Base-by-base conservation (phyloP, 345 rosid genomes). In the Zanthoxylum bungeanum region DNA sequence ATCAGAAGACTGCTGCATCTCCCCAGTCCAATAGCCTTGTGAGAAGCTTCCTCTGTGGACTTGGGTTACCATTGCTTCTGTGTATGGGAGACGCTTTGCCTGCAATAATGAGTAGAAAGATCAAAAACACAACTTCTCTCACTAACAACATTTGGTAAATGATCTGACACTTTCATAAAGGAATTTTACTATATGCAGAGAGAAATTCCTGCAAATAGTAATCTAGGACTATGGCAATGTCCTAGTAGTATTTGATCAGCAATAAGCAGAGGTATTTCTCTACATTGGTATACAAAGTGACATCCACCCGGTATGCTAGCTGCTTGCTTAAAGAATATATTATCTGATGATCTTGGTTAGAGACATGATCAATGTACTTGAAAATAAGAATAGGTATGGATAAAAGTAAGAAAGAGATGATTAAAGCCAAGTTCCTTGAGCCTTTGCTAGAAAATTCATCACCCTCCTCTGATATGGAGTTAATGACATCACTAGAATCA, bases 1-100 rank as follows among this genome's bases (percentile, higher is more conserved):
- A 77, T 84, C 88, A 1, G 95, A 89, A 73, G 91, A 90, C 79
- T 89, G 86, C 71, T 89, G 94, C 94, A 89, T 89, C 75, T 87
- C 95, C 46, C 91, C 91, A 52, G 87, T 89, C 95, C 90, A 87
- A 31, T 91, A 84, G 55, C 85, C 80, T 42, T 75, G 89, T 14
- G 90, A 87, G 71, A 84, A 73, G 75, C 84, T 81, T 69, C 85
- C 91, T 69, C 85, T 76, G 50, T 65, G 78, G 51, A 63, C 68
- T 63, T 64, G 84, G 66, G 71, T 60, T 27, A 64, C 74, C 74
- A 74, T 77, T 24, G 87, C 79, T 70, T 82, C 90, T 66, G 80
- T 78, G 37, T 57, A 87, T 3, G 92, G 95, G 44, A 89, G 91
- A 28, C 90, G 91, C 78, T 84, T 89, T 11, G 95, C 91, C 89